Evolutionary conservation across 2,329 filamentous ascomycete species (phyloP), one percentile per base, ranked within the genome.

Genomic region (Madurella mycetomatis): DNA sequence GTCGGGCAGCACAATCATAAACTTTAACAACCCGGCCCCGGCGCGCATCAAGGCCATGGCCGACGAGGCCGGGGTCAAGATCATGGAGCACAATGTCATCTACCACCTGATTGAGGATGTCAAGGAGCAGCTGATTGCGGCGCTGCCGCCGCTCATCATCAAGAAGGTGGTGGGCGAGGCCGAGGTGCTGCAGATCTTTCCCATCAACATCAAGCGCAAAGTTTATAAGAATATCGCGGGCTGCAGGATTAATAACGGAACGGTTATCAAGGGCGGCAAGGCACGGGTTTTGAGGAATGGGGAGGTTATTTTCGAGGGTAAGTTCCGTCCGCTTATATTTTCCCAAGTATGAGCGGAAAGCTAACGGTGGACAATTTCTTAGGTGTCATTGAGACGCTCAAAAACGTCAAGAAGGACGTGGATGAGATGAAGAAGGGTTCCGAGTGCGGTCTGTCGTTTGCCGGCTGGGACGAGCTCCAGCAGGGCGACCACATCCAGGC

Each of bases 361-460:
- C 47, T 49, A 37, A 54, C 55, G 44, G 34, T 4, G 34, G 50
- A 64, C 54, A 60, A 25, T 25, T 25, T 7, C 61, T 17, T 55
- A 96, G 92, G 92, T 61, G 80, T 79, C 49, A 82, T 97, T 42
- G 80, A 83, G 16, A 89, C 89, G 1, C 82, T 99, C 55, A 96
- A 94, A 74, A 88, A 95, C 65, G 84, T 88, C 69, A 96, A 97
- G 79, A 95, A 95, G 69, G 90, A 96, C 61, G 88, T 94, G 31
- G 76, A 77, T 44, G 90, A 96, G 66, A 94, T 95, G 84, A 85
- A 84, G 65, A 97, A 95, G 73, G 92, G 91, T 55, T 83, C 81
- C n/a, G 94, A 99, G 72, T 99, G 94, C 65, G 94, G 94, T 61
- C 86, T 99, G 62, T 85, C 83, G 49, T 92, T 99, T 65, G 84